Conservation (phyloP, 208 protist species). For the Leishmania guyanensis region DNA sequence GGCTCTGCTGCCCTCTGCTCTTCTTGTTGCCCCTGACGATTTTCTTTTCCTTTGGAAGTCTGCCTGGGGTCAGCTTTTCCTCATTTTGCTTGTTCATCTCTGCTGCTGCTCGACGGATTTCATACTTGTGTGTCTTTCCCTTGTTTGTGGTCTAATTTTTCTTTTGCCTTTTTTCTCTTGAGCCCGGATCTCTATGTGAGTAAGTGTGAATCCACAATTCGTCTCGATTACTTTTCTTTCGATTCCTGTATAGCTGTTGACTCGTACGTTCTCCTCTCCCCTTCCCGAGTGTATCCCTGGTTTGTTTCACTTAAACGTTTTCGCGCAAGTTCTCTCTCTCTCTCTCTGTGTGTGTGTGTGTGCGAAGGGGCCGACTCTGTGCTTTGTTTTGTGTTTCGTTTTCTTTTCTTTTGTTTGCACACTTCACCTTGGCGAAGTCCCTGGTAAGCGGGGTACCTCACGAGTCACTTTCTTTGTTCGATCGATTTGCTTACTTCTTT, state of each 20-base stretch:
- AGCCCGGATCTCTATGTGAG: not conserved
- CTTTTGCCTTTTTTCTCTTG: conserved; percentile 5
- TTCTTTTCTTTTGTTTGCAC: no score
- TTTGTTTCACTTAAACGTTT: not conserved
- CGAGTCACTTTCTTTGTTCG: no score
- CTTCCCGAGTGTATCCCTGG: not conserved
- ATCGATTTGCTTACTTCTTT: no score
- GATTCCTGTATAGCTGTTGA: not conserved
- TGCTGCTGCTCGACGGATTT: not conserved
- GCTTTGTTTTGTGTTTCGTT: no score
- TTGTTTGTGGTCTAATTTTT: not conserved
- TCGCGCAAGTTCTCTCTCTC: not conserved
- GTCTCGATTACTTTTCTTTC: not conserved
- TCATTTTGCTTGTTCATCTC: not conserved
- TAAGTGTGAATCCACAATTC: not conserved
- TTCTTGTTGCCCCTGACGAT: not conserved
- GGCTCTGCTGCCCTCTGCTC: not conserved
- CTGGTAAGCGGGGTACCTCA: no score
- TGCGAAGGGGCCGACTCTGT: not conserved
- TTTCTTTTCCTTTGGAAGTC: not conserved
- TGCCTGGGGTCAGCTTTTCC: conserved; percentile 1
- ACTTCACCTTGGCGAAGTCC: no score
- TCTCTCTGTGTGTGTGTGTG: not conserved
- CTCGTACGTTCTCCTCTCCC: not conserved
- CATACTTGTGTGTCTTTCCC: not conserved